These are phyloP conservation scores for Mucor irregularis DNA, from an alignment of 371 early-diverging fungal genomes.

Conservation along the genomic window DNA sequence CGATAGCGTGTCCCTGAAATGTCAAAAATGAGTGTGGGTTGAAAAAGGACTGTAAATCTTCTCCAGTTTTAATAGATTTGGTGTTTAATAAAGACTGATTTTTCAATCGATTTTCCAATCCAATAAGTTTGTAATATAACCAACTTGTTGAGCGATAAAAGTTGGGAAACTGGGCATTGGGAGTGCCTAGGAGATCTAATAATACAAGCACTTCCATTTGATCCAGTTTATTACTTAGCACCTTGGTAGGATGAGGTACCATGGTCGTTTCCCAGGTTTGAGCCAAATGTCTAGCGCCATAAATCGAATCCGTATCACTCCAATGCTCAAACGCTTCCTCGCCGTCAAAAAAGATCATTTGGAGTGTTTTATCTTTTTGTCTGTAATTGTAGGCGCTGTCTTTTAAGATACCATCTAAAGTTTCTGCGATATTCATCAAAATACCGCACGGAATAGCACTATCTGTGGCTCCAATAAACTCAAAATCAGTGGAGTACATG, in stretches of 20 bases:
- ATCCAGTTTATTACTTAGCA: constrained; percentile 42
- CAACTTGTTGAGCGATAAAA: constrained; percentile 64
- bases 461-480: constrained; percentile 85
- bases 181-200: constrained; percentile 83
- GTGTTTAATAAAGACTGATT: constrained; percentile 22
- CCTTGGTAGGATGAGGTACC: constrained; percentile 21
- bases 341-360: constrained; percentile 96
- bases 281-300: constrained; percentile 79
- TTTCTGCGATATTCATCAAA: constrained; percentile 79
- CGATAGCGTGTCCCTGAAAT: constrained; percentile 50
- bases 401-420: constrained; percentile 19
- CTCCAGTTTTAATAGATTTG: constrained; percentile 25
- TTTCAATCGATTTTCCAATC: constrained; percentile 49
- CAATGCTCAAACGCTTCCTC: constrained; percentile 92
- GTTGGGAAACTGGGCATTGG: constrained; percentile 51
- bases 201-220: constrained; percentile 87
- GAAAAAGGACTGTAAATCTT: constrained; percentile 29
- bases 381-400: constrained; percentile 6
- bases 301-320: constrained; percentile 82
- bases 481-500: constrained; percentile 64
- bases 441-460: constrained; percentile 88
- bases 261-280: constrained; percentile 40
- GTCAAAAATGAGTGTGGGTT: constrained; percentile 39
- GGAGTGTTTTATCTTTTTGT: constrained; percentile 63
- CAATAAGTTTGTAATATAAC: constrained; percentile 55